These are phyloP conservation scores for Penicillium verhagenii DNA, from an alignment of 495 filamentous ascomycete genomes.

Conservation along the genomic window DNA sequence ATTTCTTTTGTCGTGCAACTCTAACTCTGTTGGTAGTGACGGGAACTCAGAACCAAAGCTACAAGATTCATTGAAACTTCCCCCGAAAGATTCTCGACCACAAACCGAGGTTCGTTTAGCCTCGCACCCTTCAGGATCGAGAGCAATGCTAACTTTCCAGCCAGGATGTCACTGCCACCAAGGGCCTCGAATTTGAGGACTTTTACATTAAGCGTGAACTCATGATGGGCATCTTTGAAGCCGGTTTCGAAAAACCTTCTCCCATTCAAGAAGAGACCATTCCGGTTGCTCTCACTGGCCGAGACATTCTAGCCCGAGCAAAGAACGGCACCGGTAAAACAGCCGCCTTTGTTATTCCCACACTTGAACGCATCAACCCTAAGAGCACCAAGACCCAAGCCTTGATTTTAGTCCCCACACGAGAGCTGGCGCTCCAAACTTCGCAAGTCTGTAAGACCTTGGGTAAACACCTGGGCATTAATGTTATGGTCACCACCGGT, in stretches of 20 bases:
- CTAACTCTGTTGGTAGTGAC: conserved; percentile 44
- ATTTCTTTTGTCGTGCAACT: not conserved
- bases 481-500: conserved; percentile 98
- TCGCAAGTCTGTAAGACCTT: conserved; percentile 98
- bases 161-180: conserved; percentile 95
- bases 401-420: conserved; percentile 90
- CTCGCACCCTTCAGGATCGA: not conserved
- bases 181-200: conserved; percentile 96
- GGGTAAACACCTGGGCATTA: conserved; percentile 93
- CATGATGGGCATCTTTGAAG: conserved; percentile 98
- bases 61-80: conserved; percentile 75
- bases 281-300: conserved; percentile 89
- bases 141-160: conserved; percentile 19
- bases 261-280: conserved; percentile 99
- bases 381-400: conserved; percentile 94
- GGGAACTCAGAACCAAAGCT: conserved; percentile 61
- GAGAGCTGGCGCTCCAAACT: conserved; percentile 97
- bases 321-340: conserved; percentile 99
- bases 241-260: conserved; percentile 97
- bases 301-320: conserved; percentile 92
- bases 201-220: conserved; percentile 92
- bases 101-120: conserved; percentile 82
- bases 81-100: conserved; percentile 78
- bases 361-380: conserved; percentile 91
- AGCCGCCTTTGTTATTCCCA: conserved; percentile 94